A percentile compares a stretch with the other conserved stretches of the same genome.
Conservation (phyloP, 192 early-diverging fungal genomes). For the Linnemannia elongata region DNA sequence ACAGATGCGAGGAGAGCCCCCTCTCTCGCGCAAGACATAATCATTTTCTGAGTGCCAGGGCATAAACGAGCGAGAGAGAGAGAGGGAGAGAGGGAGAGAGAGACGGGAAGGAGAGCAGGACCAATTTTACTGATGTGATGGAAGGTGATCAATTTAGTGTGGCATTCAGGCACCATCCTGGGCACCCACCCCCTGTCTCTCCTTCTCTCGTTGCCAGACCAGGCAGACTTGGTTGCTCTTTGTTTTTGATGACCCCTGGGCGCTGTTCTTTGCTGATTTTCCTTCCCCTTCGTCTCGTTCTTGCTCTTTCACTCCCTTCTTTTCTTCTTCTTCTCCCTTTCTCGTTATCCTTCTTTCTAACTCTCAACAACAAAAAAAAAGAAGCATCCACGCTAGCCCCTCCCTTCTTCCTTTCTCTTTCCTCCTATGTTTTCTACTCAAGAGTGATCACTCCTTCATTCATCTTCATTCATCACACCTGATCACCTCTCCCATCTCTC, state of each 20-base stretch:
- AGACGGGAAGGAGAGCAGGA: neutral
- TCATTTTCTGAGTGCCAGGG: neutral
- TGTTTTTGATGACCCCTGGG: neutral
- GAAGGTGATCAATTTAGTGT: neutral
- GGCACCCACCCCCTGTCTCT: neutral
- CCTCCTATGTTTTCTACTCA: neutral
- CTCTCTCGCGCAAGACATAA: no score
- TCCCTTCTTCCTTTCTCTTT: no score
- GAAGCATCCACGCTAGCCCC: neutral
- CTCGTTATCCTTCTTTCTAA: slow-evolving; percentile 9
- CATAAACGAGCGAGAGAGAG: no score
- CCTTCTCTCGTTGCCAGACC: neutral
- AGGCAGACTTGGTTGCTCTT: neutral
- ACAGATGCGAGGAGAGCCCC: no score
- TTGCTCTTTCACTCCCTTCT: neutral
- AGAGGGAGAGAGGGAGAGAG: neutral
- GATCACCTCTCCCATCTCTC: neutral
- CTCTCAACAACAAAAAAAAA: neutral
- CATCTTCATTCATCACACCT: neutral
- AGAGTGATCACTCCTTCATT: neutral
- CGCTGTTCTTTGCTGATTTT: neutral
- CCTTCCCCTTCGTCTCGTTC: neutral
- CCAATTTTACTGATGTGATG: neutral
- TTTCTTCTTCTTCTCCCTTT: neutral
- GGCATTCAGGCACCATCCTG: neutral